phyloP scores from a whole-genome alignment of 2,329 filamentous ascomycete species.

The Thielaviopsis musarum region DNA sequence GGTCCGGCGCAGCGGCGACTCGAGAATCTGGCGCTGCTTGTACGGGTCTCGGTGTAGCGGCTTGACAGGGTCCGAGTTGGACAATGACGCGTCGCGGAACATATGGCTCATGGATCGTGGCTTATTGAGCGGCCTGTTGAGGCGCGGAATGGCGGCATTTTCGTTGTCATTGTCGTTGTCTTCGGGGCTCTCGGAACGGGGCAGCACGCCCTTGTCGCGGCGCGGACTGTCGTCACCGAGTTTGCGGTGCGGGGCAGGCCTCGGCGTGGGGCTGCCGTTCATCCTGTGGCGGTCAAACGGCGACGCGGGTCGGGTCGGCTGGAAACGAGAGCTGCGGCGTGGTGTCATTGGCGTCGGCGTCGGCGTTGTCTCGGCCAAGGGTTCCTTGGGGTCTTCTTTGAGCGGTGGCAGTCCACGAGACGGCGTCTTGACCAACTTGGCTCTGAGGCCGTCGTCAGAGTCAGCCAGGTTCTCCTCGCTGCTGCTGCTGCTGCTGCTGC shows the following conservation, averaged over 20 bases:
- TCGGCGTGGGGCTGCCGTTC: background rate
- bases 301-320: background rate
- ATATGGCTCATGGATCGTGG: constrained; percentile 1
- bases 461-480: constrained; percentile 1
- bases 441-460: background rate
- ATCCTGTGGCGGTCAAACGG: background rate
- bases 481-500: background rate
- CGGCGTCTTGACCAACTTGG: background rate
- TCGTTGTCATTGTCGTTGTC: constrained; percentile 6
- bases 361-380: background rate
- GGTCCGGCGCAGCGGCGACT: constrained; percentile 21
- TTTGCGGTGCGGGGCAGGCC: constrained; percentile 18
- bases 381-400: background rate
- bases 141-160: constrained; percentile 13
- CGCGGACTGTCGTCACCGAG: constrained; percentile 20
- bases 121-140: constrained; percentile 5
- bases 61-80: constrained; percentile 9
- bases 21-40: constrained; percentile 12
- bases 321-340: background rate
- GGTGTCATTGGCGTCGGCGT: background rate
- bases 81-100: constrained; percentile 5
- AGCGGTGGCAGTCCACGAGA: background rate
- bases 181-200: constrained; percentile 11
- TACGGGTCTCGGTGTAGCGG: constrained; percentile 18
- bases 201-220: constrained; percentile 33